Evolutionary conservation across 805 yeast genomes (phyloP).

Genomic region (Kodamaea neixiangensis): DNA sequence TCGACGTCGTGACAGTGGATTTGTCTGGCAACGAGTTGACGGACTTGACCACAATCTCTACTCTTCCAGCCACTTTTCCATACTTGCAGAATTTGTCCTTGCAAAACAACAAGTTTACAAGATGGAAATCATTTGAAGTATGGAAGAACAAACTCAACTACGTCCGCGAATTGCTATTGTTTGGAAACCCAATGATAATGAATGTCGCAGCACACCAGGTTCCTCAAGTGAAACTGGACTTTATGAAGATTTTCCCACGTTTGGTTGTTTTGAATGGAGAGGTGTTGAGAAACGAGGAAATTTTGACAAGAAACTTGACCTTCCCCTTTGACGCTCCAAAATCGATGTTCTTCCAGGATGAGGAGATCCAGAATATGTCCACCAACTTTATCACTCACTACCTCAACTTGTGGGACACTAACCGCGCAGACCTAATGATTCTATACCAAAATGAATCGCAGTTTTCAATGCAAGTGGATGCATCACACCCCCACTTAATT

Average conservation of each 20-base stretch:
- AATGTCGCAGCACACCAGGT: slow-evolving; percentile 22
- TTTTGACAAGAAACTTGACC: slow-evolving; percentile 49
- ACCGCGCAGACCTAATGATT: slow-evolving; percentile 66
- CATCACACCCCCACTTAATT: slow-evolving; percentile 58
- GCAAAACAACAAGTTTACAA: slow-evolving; percentile 68
- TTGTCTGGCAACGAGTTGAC: slow-evolving; percentile 59
- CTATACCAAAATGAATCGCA: slow-evolving; percentile 83
- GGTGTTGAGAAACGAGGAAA: slow-evolving; percentile 71
- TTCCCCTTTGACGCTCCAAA: slow-evolving; percentile 59
- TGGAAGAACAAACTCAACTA: slow-evolving; percentile 76
- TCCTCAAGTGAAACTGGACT: slow-evolving; percentile 55
- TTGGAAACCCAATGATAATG: slow-evolving; percentile 73
- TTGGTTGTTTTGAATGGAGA: slow-evolving; percentile 77
- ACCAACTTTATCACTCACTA: slow-evolving; percentile 79
- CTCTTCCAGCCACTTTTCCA: slow-evolving; percentile 77
- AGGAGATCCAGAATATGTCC: slow-evolving; percentile 66
- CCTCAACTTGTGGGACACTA: slow-evolving; percentile 78
- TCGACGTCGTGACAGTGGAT: slow-evolving; percentile 72
- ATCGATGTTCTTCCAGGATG: slow-evolving; percentile 79
- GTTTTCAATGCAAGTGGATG: slow-evolving; percentile 78
- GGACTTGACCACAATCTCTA: slow-evolving; percentile 59
- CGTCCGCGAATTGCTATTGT: slow-evolving; percentile 74
- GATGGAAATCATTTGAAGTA: slow-evolving; percentile 60
- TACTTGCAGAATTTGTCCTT: slow-evolving; percentile 74
- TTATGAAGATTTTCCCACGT: slow-evolving; percentile 76